A percentile compares a stretch with the other conserved stretches of the same genome.
These are phyloP conservation scores for Eucalyptus sp. DNA, from an alignment of 345 rosid genomes.

Conservation along the genomic window DNA sequence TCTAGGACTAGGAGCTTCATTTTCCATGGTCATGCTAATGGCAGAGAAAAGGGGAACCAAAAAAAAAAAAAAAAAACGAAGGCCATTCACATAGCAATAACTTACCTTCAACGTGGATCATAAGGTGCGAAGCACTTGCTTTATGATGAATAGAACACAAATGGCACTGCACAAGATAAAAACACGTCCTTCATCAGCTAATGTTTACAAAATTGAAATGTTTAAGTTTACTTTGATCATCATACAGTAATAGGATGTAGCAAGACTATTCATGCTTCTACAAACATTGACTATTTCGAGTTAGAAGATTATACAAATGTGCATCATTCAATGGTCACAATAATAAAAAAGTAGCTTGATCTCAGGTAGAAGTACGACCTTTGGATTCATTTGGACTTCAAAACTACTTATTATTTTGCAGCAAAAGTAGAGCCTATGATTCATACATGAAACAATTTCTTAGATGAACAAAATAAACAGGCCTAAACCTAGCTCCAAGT, in stretches of 20 bases:
- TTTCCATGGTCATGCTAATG: not conserved
- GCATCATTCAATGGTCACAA: not conserved
- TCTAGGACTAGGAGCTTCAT: not conserved
- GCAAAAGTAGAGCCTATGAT: not conserved
- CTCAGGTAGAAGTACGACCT: not conserved
- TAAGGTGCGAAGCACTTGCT: not conserved
- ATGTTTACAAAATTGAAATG: not conserved
- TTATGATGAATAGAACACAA: slow-evolving; percentile 41
- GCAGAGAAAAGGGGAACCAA: not conserved
- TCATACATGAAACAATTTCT: not conserved
- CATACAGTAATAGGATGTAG: not conserved
- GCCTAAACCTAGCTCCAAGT: not conserved
- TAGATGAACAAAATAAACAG: not conserved
- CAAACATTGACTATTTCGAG: not conserved
- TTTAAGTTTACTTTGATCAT: not conserved
- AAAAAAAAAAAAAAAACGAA: not conserved
- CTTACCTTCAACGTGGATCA: slow-evolving; percentile 1
- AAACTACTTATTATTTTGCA: not conserved
- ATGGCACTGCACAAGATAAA: slow-evolving; percentile 37
- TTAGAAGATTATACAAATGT: not conserved
- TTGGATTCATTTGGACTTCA: not conserved
- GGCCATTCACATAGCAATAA: not conserved
- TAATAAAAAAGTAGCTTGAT: not conserved
- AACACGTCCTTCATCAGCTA: not conserved
- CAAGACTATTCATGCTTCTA: not conserved